Conservation (phyloP, 2,329 filamentous ascomycete genomes). For the Coniochaeta prunicola region DNA sequence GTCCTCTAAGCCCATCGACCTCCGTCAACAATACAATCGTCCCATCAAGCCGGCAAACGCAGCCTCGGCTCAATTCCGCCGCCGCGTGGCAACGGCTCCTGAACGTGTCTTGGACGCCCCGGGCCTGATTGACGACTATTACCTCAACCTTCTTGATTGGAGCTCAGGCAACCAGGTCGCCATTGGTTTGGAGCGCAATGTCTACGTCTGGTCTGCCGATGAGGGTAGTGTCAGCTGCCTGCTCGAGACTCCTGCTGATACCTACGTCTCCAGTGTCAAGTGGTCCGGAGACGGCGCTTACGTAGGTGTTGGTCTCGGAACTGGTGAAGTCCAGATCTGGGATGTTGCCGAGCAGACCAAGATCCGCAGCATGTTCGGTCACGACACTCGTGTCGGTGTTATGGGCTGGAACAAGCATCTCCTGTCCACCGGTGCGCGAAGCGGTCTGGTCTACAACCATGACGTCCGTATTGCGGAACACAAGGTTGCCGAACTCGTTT, state of each 20-base stretch:
- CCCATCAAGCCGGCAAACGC: constrained; percentile 74
- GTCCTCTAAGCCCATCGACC: constrained; percentile 95
- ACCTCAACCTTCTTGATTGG: constrained; percentile 98
- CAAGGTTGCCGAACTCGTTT: constrained; percentile 95
- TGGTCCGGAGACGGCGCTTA: constrained; percentile 98
- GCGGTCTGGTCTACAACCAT: constrained; percentile 95
- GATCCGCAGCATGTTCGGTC: constrained; percentile 96
- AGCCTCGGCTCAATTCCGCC: constrained; percentile 76
- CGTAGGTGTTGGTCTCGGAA: constrained; percentile 88
- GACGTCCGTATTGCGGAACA: constrained; percentile 96
- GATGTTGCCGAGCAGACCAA: constrained; percentile 92
- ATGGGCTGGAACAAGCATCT: constrained; percentile 99
- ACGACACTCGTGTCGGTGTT: constrained; percentile 91
- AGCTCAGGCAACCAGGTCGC: constrained; percentile 96
- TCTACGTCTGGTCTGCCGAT: constrained; percentile 98
- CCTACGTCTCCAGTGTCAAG: constrained; percentile 96
- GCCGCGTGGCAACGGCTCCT: constrained; percentile 87
- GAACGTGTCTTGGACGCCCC: constrained; percentile 95
- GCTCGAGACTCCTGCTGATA: constrained; percentile 80
- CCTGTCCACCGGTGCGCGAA: constrained; percentile 88
- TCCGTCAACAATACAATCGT: constrained; percentile 96
- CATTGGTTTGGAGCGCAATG: constrained; percentile 91
- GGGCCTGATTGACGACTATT: constrained; percentile 96
- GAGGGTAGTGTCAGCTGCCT: constrained; percentile 84
- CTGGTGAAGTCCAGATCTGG: constrained; percentile 98